phyloP scores from a whole-genome alignment of 495 filamentous ascomycete genomes.

The Mycothermus thermophilus region DNA sequence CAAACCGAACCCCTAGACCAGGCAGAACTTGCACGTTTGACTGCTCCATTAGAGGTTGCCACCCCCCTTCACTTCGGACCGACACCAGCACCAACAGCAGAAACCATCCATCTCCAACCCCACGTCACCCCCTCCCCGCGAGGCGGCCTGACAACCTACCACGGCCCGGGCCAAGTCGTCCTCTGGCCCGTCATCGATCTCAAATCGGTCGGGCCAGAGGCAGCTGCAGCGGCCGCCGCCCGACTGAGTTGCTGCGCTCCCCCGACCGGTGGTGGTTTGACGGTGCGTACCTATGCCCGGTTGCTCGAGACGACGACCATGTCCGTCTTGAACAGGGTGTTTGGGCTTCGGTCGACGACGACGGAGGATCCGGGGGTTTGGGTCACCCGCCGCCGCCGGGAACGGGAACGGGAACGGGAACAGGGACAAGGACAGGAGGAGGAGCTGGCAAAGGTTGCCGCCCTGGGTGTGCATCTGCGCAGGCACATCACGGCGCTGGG shows the following conservation, averaged over 20 bases:
- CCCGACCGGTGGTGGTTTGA: constrained; percentile 23
- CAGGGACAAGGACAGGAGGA: neutral
- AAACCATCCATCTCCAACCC: neutral
- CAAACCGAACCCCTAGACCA: constrained; percentile 50
- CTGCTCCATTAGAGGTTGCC: constrained; percentile 25
- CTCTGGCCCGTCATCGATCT: constrained; percentile 81
- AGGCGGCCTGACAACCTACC: constrained; percentile 88
- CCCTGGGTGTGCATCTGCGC: constrained; percentile 76
- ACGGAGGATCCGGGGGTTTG: constrained; percentile 82
- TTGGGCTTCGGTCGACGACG: constrained; percentile 43
- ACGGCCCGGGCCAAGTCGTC: constrained; percentile 85
- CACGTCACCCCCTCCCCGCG: constrained; percentile 39
- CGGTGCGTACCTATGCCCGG: constrained; percentile 52
- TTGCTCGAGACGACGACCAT: constrained; percentile 66
- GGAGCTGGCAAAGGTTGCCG: constrained; percentile 60
- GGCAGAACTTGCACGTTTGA: constrained; percentile 20
- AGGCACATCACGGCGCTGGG: constrained; percentile 79
- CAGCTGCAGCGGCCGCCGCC: too few species aligned
- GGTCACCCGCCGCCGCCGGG: constrained; percentile 24
- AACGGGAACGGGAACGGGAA: neutral
- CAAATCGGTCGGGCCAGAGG: too few species aligned
- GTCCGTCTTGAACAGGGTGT: constrained; percentile 35
- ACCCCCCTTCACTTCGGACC: neutral
- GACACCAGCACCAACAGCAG: neutral
- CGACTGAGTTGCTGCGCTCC: too few species aligned